Percentiles rank a stretch among this genome's conserved stretches.
These are phyloP conservation scores for Gilbertella persicaria DNA, from an alignment of 371 early-diverging fungal species.

Conservation along the genomic window DNA sequence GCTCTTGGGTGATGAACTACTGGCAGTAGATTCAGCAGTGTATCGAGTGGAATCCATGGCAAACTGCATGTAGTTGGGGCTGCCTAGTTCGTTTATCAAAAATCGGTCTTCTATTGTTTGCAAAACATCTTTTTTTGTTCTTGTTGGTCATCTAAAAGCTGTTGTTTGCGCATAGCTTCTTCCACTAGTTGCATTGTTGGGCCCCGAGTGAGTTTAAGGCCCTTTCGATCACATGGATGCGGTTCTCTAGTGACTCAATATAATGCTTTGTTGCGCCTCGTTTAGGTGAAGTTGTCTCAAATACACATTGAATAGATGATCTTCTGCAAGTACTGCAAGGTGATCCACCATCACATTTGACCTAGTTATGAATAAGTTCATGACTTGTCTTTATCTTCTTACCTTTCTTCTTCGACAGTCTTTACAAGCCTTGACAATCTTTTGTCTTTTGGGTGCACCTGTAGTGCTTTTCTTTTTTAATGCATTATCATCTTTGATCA, in stretches of 20 bases:
- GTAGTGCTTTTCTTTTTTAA: slow-evolving; percentile 7
- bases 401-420: slow-evolving; percentile 33
- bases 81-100: slow-evolving; percentile 20
- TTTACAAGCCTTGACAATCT: slow-evolving; percentile 33
- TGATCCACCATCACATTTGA: slow-evolving; percentile 32
- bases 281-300: slow-evolving; percentile 30
- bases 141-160: neutral
- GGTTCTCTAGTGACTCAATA: slow-evolving; percentile 27
- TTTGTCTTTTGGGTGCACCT: slow-evolving; percentile 23
- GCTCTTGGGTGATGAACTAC: slow-evolving; percentile 14
- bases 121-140: slow-evolving; percentile 2
- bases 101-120: slow-evolving; percentile 15
- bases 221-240: slow-evolving; percentile 26
- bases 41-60: too few relatives aligned
- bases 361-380: slow-evolving; percentile 10
- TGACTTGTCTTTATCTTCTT: neutral
- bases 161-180: slow-evolving; percentile 25
- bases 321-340: slow-evolving; percentile 31
- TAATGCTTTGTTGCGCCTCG: slow-evolving; percentile 31
- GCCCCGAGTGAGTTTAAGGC: slow-evolving; percentile 23
- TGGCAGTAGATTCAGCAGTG: neutral
- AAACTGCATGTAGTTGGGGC: slow-evolving; percentile 15
- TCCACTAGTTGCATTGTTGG: slow-evolving; percentile 23
- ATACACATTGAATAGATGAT: slow-evolving; percentile 29
- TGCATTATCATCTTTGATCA: neutral